Conservation (phyloP, 306 rosid species). For the cucumber (Cucumis sativus) region Cucumber_9930_V3 NC_026660.2:26192001-26192500, state of each 20-base stretch:
- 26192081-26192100: no score
- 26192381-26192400: neutral
- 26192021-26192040: no score
- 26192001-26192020: no score
- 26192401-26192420: neutral
- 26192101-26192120: no score
- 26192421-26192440: neutral
- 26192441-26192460: neutral
- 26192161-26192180: no score
- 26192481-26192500: neutral
- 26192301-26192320: neutral
- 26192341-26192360: neutral
- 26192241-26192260: neutral
- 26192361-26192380: neutral
- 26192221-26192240: neutral
- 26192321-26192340: neutral
- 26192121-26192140: no score
- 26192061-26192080: no score
- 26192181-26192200: no score
- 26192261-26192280: neutral
- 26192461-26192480: neutral
- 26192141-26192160: no score
- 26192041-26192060: no score
- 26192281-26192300: neutral
- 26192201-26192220: neutral